A percentile compares a stretch with the other conserved stretches of the same genome.
Conservation (phyloP, 768 basidiomycete species). For the Clitopilus passeckerianus region DNA sequence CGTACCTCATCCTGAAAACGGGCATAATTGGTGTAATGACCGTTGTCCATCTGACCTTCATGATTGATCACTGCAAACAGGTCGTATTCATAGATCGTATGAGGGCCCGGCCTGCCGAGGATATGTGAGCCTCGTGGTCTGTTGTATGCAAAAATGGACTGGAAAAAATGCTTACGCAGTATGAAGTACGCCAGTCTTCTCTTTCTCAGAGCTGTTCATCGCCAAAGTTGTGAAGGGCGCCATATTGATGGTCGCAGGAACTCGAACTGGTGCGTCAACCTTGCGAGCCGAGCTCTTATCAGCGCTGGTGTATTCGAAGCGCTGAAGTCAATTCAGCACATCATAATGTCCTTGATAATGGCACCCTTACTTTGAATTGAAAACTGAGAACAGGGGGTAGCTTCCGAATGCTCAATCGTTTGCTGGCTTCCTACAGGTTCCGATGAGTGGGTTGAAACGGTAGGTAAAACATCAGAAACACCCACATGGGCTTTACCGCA, state of each 20-base stretch:
- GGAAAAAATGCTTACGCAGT: slow-evolving; percentile 16
- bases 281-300: slow-evolving; percentile 76
- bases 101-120: slow-evolving; percentile 34
- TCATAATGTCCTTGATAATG: not conserved
- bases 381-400: slow-evolving; percentile 89
- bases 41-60: slow-evolving; percentile 91
- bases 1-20: slow-evolving; percentile 81
- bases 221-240: slow-evolving; percentile 72
- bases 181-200: slow-evolving; percentile 33
- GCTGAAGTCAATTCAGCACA: slow-evolving; percentile 36
- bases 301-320: slow-evolving; percentile 83
- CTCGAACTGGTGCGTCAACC: slow-evolving; percentile 77
- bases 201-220: slow-evolving; percentile 28
- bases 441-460: slow-evolving; percentile 3
- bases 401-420: slow-evolving; percentile 78
- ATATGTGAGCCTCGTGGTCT: not conserved
- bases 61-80: slow-evolving; percentile 93
- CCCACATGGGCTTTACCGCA: slow-evolving; percentile 69
- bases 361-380: slow-evolving; percentile 77
- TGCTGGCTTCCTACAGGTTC: slow-evolving; percentile 61
- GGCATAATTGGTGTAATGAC: slow-evolving; percentile 89
- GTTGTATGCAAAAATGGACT: not conserved
- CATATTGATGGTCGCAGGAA: slow-evolving; percentile 86
- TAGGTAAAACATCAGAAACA: slow-evolving; percentile 1
- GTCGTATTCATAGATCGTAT: slow-evolving; percentile 81